Evolutionary conservation across 2,329 filamentous ascomycete species (phyloP), one percentile per base, ranked within the genome.

Genomic region (Hymenoscyphus fructigenus): DNA sequence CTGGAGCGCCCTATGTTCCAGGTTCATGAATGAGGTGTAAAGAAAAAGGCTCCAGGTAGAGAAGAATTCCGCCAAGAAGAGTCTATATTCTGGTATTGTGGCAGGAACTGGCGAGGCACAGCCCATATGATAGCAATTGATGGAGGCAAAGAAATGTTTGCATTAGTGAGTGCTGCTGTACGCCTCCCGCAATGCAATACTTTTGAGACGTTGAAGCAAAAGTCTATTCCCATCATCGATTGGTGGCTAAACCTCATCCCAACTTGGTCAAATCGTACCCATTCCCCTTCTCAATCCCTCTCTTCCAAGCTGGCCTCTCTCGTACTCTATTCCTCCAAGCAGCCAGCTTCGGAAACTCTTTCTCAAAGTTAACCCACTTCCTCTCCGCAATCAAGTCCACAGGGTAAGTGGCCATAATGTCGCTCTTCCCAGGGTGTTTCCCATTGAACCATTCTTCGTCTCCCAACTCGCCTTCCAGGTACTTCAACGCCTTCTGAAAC

Each of bases 331-430:
- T 63, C 65, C 73, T 71, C 77, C 76, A 79, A 29, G 63, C 71
- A 23, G 50, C 61, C 23, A 78, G 17, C 59, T 72, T 77, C 4
- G 74, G 75, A 65, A 72, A 78, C 32, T 75, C 73, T 23, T 70
- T 68, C 59, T 66, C 41, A 28, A 73, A 63, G 65, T 78, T 69
- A 29, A 76, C 70, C 62, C 72, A 77, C 17, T 67, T 69, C 29
- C 73, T 71, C 57, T 72, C 67, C n/a, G 41, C 66, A 50, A 75
- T 71, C 17, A 73, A 68, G 63, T 78, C 76, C 68, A 78, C 66
- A 0, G 74, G 73, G 67, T 70, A 79, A 57, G 66, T 75, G 58
- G 78, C 50, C 64, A 75, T 75, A 15, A 79, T 67, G 72, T 79
- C 77, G 10, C 68, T 65, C 60, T 75, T 68, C 3, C 77, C 76